Conservation (phyloP, 192 early-diverging fungal species). For the Coemansia sp. region DNA sequence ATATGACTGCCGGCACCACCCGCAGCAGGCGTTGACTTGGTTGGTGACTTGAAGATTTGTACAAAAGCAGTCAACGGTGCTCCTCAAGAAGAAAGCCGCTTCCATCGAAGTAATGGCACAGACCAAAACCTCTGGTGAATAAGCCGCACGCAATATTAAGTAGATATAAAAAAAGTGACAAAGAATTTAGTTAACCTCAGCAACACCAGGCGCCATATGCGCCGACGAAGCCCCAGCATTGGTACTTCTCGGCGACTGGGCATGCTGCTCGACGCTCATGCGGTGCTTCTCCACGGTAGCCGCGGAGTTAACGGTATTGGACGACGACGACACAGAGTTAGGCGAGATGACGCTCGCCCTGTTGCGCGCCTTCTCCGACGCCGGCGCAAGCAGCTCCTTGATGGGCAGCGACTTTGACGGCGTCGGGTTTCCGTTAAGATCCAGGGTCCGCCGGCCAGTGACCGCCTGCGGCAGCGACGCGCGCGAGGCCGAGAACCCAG, state of each 20-base stretch:
- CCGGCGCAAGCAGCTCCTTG: constrained; percentile 51
- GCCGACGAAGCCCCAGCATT: not conserved
- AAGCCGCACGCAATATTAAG: not conserved
- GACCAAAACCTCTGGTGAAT: no score
- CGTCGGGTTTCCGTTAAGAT: constrained; percentile 31
- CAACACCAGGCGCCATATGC: not conserved
- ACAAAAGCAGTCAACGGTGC: no score
- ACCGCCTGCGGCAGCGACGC: constrained; percentile 27
- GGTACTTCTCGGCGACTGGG: not conserved
- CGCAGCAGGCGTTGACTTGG: no score
- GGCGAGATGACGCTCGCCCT: constrained; percentile 40
- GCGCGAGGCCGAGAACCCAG: constrained; percentile 21
- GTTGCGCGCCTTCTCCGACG: constrained; percentile 44
- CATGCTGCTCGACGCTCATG: constrained; percentile 50
- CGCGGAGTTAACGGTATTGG: constrained; percentile 15
- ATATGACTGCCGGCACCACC: no score
- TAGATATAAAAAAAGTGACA: not conserved
- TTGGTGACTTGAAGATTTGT: no score
- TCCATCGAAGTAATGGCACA: no score
- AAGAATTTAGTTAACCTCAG: not conserved
- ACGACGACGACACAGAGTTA: constrained; percentile 18
- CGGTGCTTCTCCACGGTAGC: not conserved
- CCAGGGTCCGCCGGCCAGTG: constrained; percentile 8
- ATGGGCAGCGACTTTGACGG: constrained; percentile 50
- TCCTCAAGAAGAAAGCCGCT: no score